Evolutionary conservation across 164 flowering plant genomes (phyloP).

Genomic region (Amborella trichopoda): DNA sequence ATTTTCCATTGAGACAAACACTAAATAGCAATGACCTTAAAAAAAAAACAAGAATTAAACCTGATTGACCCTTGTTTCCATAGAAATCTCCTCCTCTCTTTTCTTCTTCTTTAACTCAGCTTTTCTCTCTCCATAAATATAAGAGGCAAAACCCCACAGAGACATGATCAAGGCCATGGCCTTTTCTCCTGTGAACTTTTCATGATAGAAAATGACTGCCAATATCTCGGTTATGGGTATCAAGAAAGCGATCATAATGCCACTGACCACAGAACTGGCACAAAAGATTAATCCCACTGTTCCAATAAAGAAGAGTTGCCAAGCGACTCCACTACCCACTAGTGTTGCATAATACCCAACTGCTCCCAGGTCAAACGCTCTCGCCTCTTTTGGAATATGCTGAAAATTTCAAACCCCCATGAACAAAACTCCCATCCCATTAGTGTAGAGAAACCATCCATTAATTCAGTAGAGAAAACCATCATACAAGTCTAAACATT

Average conservation of each 20-base stretch:
- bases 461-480: no score
- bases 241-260: conserved; percentile 23
- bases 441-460: no score
- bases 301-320: conserved; percentile 46
- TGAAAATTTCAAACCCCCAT: conserved; percentile 8
- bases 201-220: conserved; percentile 16
- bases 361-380: conserved; percentile 29
- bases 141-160: conserved; percentile 18
- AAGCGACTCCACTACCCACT: conserved; percentile 19
- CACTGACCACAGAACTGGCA: conserved; percentile 39
- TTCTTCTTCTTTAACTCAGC: no score
- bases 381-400: conserved; percentile 48
- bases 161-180: conserved; percentile 11
- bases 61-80: no score
- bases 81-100: no score
- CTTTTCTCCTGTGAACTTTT: conserved; percentile 15
- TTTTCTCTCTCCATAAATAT: conserved; percentile 11
- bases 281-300: conserved; percentile 40
- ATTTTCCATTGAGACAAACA: no score
- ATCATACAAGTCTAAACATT: no score
- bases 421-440: no score
- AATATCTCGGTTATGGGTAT: conserved; percentile 41
- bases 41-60: no score
- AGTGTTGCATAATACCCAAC: conserved; percentile 30
- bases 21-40: no score